Evolutionary conservation across 2,329 filamentous ascomycete genomes (phyloP).

Genomic region (Aspergillus awamori): DNA sequence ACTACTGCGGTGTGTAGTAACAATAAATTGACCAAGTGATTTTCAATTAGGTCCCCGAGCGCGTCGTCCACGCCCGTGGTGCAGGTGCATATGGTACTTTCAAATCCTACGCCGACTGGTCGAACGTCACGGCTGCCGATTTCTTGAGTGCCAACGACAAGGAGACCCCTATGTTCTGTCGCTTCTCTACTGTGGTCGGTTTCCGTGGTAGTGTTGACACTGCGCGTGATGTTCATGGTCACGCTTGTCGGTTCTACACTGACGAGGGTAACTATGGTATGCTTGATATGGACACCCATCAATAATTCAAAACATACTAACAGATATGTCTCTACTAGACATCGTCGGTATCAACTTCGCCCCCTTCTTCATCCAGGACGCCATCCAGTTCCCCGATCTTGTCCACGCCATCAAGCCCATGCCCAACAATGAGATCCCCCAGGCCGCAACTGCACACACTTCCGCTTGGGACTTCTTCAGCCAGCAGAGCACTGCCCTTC

Average conservation of each 20-base stretch:
- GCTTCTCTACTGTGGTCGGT: slow-evolving; percentile 73
- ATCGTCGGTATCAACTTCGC: slow-evolving; percentile 44
- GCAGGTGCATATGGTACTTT: slow-evolving; percentile 70
- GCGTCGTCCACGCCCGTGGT: slow-evolving; percentile 70
- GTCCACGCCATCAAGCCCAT: slow-evolving; percentile 47
- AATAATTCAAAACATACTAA: not conserved
- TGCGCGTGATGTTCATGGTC: slow-evolving; percentile 71
- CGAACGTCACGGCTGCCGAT: slow-evolving; percentile 68
- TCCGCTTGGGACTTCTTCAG: slow-evolving; percentile 57
- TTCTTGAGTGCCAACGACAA: slow-evolving; percentile 62
- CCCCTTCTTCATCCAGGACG: slow-evolving; percentile 49
- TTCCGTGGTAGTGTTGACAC: slow-evolving; percentile 70
- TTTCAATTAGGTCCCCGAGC: slow-evolving; percentile 56
- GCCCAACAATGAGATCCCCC: slow-evolving; percentile 44
- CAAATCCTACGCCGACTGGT: slow-evolving; percentile 65
- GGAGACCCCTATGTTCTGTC: slow-evolving; percentile 66
- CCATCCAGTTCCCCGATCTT: slow-evolving; percentile 46
- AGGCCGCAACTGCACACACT: slow-evolving; percentile 52
- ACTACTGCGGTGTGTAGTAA: no score
- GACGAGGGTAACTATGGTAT: slow-evolving; percentile 67
- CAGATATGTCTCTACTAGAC: slow-evolving; percentile 22
- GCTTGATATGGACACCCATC: not conserved
- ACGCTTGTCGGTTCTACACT: slow-evolving; percentile 70
- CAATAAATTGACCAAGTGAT: not conserved
- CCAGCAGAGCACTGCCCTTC: slow-evolving; percentile 47